Evolutionary conservation across 208 protist species (phyloP), one percentile per base, ranked within the genome.

Genomic region (Balamuthia mandrillaris): DNA sequence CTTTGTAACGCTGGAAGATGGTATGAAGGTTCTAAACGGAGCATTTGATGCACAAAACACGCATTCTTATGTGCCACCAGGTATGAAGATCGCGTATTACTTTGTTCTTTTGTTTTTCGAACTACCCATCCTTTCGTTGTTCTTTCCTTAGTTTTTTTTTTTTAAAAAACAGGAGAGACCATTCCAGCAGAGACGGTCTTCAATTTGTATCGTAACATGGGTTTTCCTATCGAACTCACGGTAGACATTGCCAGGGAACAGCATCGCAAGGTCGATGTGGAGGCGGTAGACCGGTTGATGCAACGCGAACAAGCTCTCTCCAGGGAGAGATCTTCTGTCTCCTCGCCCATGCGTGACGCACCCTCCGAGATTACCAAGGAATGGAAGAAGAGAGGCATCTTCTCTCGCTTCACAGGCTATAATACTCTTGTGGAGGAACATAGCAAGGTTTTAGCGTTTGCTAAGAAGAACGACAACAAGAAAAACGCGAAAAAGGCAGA

Each of bases 171-270:
- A 14, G 47, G 14, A 54, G 47, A 14, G 47, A 21, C 16, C 47
- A 21, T 21, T 21, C 16, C 47, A 14, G 47, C 47, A n/a, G 47
- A 54, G 47, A 14, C 47, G 14, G 47, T 21, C 47, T 54, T 14
- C 47, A 54, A 21, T 54, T 54, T 54, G 47, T 54, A 14, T 14
- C 16, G 16, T 54, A 54, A 14, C 16, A 54, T 54, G 35, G 84
- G 84, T 37, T 87, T 87, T 33, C 84, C 84, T 21, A 86, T 87
- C 27, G 84, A 87, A 21, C 70, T 87, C 14, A 87, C 84, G 10
- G 33, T 44, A 1, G 14, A 60, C 7, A 81, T 81, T n/a, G 47
- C 12, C 31, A 54, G 33, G 51, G 72, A 81, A 47, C 35, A 60
- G 35, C n/a, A 60, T 6, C 24, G 37, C 45, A 58, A 18, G 47